These are phyloP conservation scores for Geoglossum glabrum DNA, from an alignment of 495 filamentous ascomycete species.

Conservation along the genomic window DNA sequence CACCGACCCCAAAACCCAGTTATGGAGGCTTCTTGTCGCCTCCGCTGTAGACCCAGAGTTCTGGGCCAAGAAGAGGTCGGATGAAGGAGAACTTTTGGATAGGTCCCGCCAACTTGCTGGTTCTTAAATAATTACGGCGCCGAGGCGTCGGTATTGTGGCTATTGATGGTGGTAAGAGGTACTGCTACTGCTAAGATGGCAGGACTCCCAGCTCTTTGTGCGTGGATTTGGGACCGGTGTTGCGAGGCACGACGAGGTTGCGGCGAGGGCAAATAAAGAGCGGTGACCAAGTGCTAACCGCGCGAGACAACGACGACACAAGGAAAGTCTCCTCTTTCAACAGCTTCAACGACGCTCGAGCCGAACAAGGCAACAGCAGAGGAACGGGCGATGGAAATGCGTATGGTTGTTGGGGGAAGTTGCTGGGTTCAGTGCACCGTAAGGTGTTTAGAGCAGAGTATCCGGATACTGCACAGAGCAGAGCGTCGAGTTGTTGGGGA, in stretches of 20 bases:
- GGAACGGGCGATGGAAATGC: too few species aligned
- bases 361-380: too few species aligned
- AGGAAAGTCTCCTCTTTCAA: too few species aligned
- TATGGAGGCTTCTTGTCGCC: constrained; percentile 96
- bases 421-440: too few species aligned
- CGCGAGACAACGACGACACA: too few species aligned
- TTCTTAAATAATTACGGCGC: neutral
- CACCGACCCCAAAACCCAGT: constrained; percentile 26
- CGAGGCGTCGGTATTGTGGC: neutral
- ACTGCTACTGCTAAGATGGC: neutral
- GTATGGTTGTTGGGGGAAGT: too few species aligned
- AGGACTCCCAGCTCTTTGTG: neutral
- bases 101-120: constrained; percentile 96
- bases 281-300: neutral
- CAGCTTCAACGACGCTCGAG: too few species aligned
- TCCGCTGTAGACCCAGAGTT: constrained; percentile 80
- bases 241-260: neutral
- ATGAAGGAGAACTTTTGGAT: constrained; percentile 59
- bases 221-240: neutral
- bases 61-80: constrained; percentile 84
- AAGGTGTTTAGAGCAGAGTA: too few species aligned
- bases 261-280: neutral
- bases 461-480: too few species aligned
- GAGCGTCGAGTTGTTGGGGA: too few species aligned
- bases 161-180: neutral